Evolutionary conservation across 2,329 filamentous ascomycete species (phyloP).

Genomic region (Zopfia rhizophila): DNA sequence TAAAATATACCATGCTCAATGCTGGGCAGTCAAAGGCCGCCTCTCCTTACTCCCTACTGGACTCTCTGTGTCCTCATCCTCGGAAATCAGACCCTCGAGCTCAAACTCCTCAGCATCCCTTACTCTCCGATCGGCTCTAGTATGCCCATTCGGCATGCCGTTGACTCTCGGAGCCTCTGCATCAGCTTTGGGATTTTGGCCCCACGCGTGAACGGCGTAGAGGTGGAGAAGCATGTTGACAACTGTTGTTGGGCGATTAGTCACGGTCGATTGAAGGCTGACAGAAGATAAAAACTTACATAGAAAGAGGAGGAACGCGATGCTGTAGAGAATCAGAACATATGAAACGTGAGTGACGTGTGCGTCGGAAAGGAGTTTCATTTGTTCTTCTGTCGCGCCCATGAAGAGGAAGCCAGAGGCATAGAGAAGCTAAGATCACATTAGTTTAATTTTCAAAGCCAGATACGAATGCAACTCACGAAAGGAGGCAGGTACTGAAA

Average conservation of each 20-base stretch:
- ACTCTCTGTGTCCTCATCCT: conserved; percentile 73
- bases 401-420: conserved; percentile 97
- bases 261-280: conserved; percentile 23
- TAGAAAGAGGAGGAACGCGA: conserved; percentile 90
- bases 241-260: conserved; percentile 57
- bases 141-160: conserved; percentile 50
- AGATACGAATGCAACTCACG: conserved; percentile 62
- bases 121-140: conserved; percentile 67
- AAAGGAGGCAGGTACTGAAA: conserved; percentile 78
- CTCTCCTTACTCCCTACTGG: conserved; percentile 39
- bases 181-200: conserved; percentile 49
- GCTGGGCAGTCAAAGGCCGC: conserved; percentile 24
- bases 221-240: conserved; percentile 85
- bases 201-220: conserved; percentile 74
- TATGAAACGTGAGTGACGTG: conserved; percentile 91
- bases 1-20: no score
- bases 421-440: conserved; percentile 75
- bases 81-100: conserved; percentile 87
- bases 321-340: conserved; percentile 87
- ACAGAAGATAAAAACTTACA: conserved; percentile 61
- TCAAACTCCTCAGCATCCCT: conserved; percentile 93
- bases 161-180: conserved; percentile 47
- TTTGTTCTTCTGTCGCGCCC: conserved; percentile 97
- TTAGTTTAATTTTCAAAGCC: conserved; percentile 14
- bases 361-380: conserved; percentile 77